phyloP scores from a whole-genome alignment of 257 asterid genomes.

The Salvia miltiorrhiza region DNA sequence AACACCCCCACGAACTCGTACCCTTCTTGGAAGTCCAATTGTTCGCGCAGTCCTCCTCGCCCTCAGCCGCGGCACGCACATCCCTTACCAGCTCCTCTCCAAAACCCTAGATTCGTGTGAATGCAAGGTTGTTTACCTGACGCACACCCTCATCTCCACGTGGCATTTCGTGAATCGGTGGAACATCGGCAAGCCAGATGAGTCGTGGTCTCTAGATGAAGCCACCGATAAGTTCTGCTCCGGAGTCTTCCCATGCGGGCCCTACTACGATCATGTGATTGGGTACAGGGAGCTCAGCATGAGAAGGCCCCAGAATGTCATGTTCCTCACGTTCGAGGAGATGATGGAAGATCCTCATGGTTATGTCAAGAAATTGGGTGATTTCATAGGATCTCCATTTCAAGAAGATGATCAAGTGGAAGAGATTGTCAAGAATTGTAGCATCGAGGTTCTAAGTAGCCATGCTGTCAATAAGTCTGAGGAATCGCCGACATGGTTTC shows the following conservation, averaged over 20 bases:
- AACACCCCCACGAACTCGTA: slow-evolving; percentile 24
- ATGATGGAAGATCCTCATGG: slow-evolving; percentile 17
- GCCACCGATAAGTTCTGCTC: slow-evolving; percentile 28
- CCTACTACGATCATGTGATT: slow-evolving; percentile 43
- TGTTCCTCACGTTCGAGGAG: slow-evolving; percentile 36
- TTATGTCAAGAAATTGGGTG: slow-evolving; percentile 29
- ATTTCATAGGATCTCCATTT: slow-evolving; percentile 36
- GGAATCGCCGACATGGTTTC: slow-evolving; percentile 18
- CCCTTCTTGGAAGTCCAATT: slow-evolving; percentile 25
- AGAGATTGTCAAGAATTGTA: slow-evolving; percentile 29
- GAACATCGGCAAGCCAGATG: neutral
- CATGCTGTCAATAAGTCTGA: slow-evolving; percentile 32
- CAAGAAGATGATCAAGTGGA: slow-evolving; percentile 14
- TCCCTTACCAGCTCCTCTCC: slow-evolving; percentile 15
- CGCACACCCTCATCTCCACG: slow-evolving; percentile 31
- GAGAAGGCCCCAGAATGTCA: slow-evolving; percentile 16
- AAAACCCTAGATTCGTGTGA: slow-evolving; percentile 13
- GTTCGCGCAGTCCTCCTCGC: neutral
- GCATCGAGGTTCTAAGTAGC: slow-evolving; percentile 21
- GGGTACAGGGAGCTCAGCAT: slow-evolving; percentile 32
- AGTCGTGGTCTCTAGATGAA: slow-evolving; percentile 21
- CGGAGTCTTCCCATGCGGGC: slow-evolving; percentile 34
- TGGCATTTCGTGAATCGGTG: slow-evolving; percentile 40
- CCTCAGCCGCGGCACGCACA: slow-evolving; percentile 29
- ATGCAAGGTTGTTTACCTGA: slow-evolving; percentile 21